Evolutionary conservation across 306 rosid species (phyloP), one percentile per base, ranked within the genome.

Genomic region (Aeschynomene evenia): DNA sequence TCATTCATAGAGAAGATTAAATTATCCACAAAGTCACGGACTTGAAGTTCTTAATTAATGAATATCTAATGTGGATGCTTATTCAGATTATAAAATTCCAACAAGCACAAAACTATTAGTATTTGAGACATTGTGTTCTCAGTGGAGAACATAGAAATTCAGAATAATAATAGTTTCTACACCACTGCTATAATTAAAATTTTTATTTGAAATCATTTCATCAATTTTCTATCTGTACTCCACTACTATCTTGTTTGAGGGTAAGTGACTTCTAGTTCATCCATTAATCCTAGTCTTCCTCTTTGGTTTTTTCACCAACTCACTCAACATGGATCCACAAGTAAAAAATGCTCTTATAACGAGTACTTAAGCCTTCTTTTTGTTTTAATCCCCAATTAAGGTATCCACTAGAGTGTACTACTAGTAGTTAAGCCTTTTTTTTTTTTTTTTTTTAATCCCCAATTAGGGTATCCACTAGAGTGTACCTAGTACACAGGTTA

Each of bases 61-160:
- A 19, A 71, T 59, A 14, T 7, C 16, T 64, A 12, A 48, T 26
- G 71, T 40, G 19, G 60, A 66, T 66, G 36, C 61, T 19, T 66
- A 20, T 51, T 69, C 24, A 50, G 29, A 48, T n/a, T 19, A 12
- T 16, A 43, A 28, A 15, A n/a, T n/a, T n/a, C 51, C 4, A 59
- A 59, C 63, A 72, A 11, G 43, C 29, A 42, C 42, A 34, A 61
- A 36, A 45, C 43, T 61, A 50, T 22, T 72, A 46, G 15, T 16
- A 7, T n/a, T n/a, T n/a, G n/a, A 29, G 9, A 29, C 31, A 28
- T 5, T 28, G 4, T 58, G 31, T 54, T 33, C 24, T 55, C 31
- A 20, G 36, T 45, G 37, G 6, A 20, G 23, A 68, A n/a, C n/a
- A n/a, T 37, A 39, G 52, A 36, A 10, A 8, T 23, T 4, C 2